Evolutionary conservation across 352 stramenopile species (phyloP).

Genomic region (Phytophthora chlamydospora): DNA sequence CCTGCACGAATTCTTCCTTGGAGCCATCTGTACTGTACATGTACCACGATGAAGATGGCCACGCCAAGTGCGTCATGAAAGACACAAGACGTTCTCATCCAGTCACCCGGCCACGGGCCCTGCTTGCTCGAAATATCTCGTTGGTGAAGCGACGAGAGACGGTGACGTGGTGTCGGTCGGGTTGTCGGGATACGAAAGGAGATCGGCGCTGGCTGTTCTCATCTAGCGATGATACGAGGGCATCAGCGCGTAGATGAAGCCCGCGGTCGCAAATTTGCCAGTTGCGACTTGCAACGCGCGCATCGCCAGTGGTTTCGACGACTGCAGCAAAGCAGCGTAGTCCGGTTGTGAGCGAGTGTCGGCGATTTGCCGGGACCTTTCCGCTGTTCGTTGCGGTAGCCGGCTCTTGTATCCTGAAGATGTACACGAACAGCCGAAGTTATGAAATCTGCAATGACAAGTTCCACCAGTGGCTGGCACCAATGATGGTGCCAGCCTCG

Average conservation of each 20-base stretch:
- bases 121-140: conserved; percentile 29
- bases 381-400: too few species aligned
- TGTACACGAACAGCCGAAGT: too few species aligned
- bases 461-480: too few species aligned
- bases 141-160: conserved; percentile 20
- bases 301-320: conserved; percentile 13
- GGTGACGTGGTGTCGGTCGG: conserved; percentile 3
- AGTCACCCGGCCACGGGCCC: not conserved
- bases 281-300: conserved; percentile 8
- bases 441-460: too few species aligned
- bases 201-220: conserved; percentile 24
- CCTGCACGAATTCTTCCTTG: conserved; percentile 5
- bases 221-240: conserved; percentile 12
- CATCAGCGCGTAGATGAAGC: not conserved
- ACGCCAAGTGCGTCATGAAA: conserved; percentile 17
- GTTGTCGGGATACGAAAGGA: conserved; percentile 8
- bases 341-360: conserved; percentile 3
- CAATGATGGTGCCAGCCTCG: too few species aligned
- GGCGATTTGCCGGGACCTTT: conserved; percentile 11
- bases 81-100: not conserved
- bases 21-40: conserved; percentile 19
- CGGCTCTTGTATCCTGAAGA: too few species aligned
- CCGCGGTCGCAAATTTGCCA: conserved; percentile 5
- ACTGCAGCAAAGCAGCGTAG: conserved; percentile 17
- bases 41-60: conserved; percentile 2